Percentiles rank a stretch among this genome's conserved stretches.
Conservation (phyloP, 1,284 basidiomycete species). For the Irpex sp. region DNA sequence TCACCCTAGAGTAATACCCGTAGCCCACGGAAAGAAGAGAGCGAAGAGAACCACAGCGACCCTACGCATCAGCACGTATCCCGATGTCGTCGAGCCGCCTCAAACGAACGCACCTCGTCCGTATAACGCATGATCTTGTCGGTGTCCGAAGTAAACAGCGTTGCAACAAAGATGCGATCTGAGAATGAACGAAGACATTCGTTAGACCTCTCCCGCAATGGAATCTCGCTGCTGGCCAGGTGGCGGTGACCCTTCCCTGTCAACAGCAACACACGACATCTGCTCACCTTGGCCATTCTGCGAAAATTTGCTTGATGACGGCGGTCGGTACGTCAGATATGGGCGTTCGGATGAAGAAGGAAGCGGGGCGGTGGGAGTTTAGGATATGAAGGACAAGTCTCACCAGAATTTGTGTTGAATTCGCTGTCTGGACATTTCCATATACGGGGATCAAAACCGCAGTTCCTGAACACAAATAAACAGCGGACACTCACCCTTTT, state of each 20-base stretch:
- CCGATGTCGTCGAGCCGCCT: slow-evolving; percentile 15
- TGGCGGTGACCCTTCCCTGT: not conserved
- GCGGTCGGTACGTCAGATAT: slow-evolving; percentile 7
- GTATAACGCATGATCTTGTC: slow-evolving; percentile 76
- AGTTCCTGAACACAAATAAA: slow-evolving; percentile 3
- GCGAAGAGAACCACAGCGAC: too few relatives aligned
- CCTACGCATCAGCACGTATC: not conserved
- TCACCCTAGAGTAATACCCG: slow-evolving; percentile 44
- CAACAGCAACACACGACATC: not conserved
- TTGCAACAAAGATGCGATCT: slow-evolving; percentile 77
- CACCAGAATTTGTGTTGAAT: slow-evolving; percentile 78
- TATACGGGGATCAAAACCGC: slow-evolving; percentile 19
- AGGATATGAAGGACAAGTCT: slow-evolving; percentile 13
- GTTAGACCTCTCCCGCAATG: not conserved
- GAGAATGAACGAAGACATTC: slow-evolving; percentile 1
- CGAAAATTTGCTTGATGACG: slow-evolving; percentile 64
- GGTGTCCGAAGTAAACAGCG: slow-evolving; percentile 70
- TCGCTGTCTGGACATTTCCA: slow-evolving; percentile 51
- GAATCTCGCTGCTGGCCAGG: not conserved
- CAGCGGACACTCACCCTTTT: slow-evolving; percentile 54
- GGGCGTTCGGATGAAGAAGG: slow-evolving; percentile 12
- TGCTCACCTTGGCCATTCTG: slow-evolving; percentile 56
- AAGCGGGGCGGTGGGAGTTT: slow-evolving; percentile 8
- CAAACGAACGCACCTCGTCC: slow-evolving; percentile 52
- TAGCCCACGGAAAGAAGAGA: not conserved